Conservation (phyloP, 1,284 basidiomycete species). For the Cryptococcus maquisensis region DNA sequence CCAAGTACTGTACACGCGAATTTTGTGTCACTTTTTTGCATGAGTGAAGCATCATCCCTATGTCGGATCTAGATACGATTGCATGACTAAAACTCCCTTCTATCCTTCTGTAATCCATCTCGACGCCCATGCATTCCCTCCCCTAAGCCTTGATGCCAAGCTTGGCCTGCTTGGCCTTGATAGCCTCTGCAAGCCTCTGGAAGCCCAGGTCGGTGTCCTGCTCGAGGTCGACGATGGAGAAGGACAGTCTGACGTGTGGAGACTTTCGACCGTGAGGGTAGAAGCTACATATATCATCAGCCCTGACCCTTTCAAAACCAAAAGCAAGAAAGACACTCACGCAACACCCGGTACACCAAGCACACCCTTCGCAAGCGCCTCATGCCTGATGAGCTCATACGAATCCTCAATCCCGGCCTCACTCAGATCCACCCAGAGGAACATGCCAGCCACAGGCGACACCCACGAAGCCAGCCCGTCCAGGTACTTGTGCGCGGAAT, state of each 20-base stretch:
- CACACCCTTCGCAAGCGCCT: constrained; percentile 75
- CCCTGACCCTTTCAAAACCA: background rate
- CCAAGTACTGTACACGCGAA: no score
- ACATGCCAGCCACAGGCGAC: constrained; percentile 83
- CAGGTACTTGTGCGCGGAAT: constrained; percentile 68
- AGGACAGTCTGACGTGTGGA: constrained; percentile 72
- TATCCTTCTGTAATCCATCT: no score
- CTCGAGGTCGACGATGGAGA: constrained; percentile 67
- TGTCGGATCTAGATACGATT: no score
- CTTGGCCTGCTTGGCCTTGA: constrained; percentile 49
- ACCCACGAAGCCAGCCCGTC: constrained; percentile 75
- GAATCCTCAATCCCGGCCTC: constrained; percentile 57
- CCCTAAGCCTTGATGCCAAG: constrained; percentile 7
- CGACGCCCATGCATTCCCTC: no score
- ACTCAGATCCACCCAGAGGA: constrained; percentile 66
- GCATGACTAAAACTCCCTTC: no score
- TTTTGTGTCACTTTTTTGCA: no score
- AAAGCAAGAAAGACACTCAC: constrained; percentile 14
- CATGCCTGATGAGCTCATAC: constrained; percentile 67
- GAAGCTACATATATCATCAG: constrained; percentile 51
- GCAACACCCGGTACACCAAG: constrained; percentile 75
- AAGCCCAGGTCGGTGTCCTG: constrained; percentile 70
- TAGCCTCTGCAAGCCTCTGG: constrained; percentile 60
- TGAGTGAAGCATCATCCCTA: no score
- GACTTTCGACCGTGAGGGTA: constrained; percentile 65